Base-by-base conservation (phyloP, 495 filamentous ascomycete species). In the Rostrohypoxylon terebratum region DNA sequence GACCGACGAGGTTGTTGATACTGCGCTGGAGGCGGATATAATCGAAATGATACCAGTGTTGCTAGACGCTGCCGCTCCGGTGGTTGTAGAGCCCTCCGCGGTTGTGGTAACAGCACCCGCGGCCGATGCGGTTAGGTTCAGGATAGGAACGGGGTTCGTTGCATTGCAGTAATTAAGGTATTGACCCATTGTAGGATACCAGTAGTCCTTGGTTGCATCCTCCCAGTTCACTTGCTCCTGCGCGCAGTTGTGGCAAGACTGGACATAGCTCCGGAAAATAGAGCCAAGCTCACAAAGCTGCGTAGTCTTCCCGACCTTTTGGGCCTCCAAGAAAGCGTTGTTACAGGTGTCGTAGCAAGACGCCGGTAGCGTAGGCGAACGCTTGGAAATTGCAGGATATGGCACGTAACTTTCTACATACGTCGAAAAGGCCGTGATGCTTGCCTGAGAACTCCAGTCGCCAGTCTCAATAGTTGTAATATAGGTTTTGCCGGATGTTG, bases 281-380 rank as follows among this genome's bases (percentile, higher is more conserved):
- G 84, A 86, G 21, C 50, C 73, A 0, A 36, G 7, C 0, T 57
- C 76, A 76, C 89, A 91, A 3, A 91, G 77, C 0, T 51, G 69
- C 0, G 80, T 38, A 0, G 64, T 61, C 63, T 87, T 88, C 11
- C 89, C 89, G 6, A 81, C 60, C 0, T 38, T 20, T 58, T 87
- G 79, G 0, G 81, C 85, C 63, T 88, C 87, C 0, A 82, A 20
- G 18, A 66, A 79, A 11, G 82, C 83, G 42, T 82, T 81, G 59
- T 87, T 86, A 75, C 90, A 92, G 5, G 75, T 50, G n/a, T 78
- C 79, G 70, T 77, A 91, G 76, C 90, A 92, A 1, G 77, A 36
- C 10, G 80, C 7, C 4, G 87, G 84, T 10, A 81, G 68, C 7
- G 80, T 73, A 1, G 68, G 68, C 14, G 79, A 80, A 23, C 83